Evolutionary conservation across 2,329 filamentous ascomycete species (phyloP), one percentile per base, ranked within the genome.

Genomic region (Aspergillus latus): DNA sequence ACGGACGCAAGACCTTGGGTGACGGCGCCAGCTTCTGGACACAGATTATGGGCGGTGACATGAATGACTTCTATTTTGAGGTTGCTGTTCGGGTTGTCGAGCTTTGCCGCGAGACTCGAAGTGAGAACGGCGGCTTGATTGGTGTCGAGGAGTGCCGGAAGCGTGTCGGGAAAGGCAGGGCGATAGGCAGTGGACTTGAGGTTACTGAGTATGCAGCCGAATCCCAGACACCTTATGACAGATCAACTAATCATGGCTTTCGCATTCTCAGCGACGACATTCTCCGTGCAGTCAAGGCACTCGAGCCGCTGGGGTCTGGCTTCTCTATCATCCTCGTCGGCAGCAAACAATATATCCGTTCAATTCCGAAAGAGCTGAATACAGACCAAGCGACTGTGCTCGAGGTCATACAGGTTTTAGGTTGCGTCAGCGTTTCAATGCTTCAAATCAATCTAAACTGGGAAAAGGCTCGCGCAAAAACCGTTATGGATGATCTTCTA

Each of bases 61-160:
- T 99, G 64, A 96, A 97, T 71, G 94, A 99, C 74, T 99, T 99
- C 71, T 99, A 97, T 77, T 97, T 97, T 74, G 93, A 96, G 78
- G 85, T 99, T 45, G 94, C 92, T 1, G 93, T 97, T n/a, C 84
- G 90, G 49, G 89, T 97, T 0, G 94, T 99, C 5, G 93, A 97
- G 74, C 86, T 97, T 6, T 99, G 94, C 71, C 82, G 91, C 5
- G 85, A 88, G 51, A 97, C 92, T 44, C 82, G 94, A 51, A 85
- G 84, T 3, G 93, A 97, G 75, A 99, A 99, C 71, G 94, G 94
- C 5, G 94, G 94, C 0, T 79, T 99, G 66, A 90, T 99, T 52
- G 89, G 89, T 9, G 83, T 97, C 15, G 80, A 84, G 44, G 93
- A 97, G 74, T 86, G 96, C 65, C 80, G 86, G 56, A 88, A 92